A percentile compares a stretch with the other conserved stretches of the same genome.
Evolutionary conservation across 345 rosid species (phyloP).

Genomic region (Barbarea vulgaris): DNA sequence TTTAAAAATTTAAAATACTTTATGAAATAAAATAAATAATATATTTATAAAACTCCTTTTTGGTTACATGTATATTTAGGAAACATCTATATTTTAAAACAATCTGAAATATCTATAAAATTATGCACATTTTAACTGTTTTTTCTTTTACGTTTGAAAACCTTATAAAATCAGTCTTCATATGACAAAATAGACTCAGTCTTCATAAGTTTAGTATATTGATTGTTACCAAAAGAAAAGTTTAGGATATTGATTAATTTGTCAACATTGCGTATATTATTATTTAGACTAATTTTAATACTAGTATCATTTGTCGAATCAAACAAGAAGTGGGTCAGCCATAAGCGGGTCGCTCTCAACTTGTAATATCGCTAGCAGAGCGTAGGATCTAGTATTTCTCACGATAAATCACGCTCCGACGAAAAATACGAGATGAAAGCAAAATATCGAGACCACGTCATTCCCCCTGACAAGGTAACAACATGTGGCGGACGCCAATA

Average conservation of each 20-base stretch:
- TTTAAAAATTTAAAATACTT: no score
- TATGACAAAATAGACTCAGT: background rate
- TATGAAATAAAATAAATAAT: background rate
- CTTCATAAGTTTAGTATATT: background rate
- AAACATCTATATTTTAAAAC: background rate
- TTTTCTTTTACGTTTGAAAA: no score
- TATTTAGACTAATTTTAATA: background rate
- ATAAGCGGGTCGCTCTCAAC: conserved; percentile 20
- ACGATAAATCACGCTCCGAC: conserved; percentile 19
- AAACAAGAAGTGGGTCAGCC: conserved; percentile 21
- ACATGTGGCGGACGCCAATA: conserved; percentile 44
- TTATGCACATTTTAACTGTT: background rate
- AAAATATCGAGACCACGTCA: conserved; percentile 37
- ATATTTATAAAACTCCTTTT: background rate
- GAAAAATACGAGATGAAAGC: conserved; percentile 3
- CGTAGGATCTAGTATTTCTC: conserved; percentile 1
- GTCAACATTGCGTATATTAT: background rate
- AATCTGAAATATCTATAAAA: background rate
- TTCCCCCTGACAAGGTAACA: conserved; percentile 38
- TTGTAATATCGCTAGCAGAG: background rate
- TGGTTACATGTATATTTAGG: background rate
- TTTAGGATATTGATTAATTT: background rate
- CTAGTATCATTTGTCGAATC: background rate
- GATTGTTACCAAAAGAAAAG: background rate
- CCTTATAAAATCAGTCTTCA: background rate